phyloP scores from a whole-genome alignment of 768 basidiomycete species.

The Asterophora lycoperdoides region DNA sequence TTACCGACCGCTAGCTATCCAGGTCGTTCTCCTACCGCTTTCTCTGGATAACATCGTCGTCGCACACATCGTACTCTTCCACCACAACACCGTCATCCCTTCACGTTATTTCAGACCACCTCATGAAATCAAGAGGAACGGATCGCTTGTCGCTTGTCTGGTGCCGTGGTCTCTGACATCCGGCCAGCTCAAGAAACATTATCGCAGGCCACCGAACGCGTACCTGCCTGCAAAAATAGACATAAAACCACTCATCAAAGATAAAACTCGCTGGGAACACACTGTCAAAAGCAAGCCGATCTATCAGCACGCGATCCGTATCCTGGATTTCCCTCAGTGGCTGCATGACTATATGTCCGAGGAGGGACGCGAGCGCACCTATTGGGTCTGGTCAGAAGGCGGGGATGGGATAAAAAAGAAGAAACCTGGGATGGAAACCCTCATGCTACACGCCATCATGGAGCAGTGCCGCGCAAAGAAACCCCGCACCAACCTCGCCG shows the following conservation, averaged over 20 bases:
- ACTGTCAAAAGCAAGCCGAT: conserved; percentile 21
- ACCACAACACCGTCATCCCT: conserved; percentile 32
- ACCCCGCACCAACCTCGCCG: conserved; percentile 34
- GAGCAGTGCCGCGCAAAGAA: conserved; percentile 37
- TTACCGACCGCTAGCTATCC: conserved; percentile 2
- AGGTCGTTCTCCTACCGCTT: conserved; percentile 50
- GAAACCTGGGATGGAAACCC: conserved; percentile 38
- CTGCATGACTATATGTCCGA: conserved; percentile 44
- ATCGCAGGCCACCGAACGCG: conserved; percentile 17
- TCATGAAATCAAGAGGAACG: conserved; percentile 24
- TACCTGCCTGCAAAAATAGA: conserved; percentile 16
- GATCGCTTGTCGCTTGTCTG: conserved; percentile 38
- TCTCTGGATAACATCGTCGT: conserved; percentile 42
- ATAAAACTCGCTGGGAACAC: conserved; percentile 18
- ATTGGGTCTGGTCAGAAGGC: conserved; percentile 44
- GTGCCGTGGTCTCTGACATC: conserved; percentile 43
- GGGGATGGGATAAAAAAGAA: conserved; percentile 25
- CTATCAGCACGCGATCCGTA: conserved; percentile 37
- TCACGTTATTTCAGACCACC: conserved; percentile 39
- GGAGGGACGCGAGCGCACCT: conserved; percentile 30
- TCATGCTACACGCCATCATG: conserved; percentile 40
- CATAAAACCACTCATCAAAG: conserved; percentile 17
- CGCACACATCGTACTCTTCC: conserved; percentile 57
- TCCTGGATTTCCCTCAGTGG: conserved; percentile 44
- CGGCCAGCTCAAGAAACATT: conserved; percentile 27